Conservation (phyloP, 2,329 filamentous ascomycete genomes). For the Alternaria viburni region DNA sequence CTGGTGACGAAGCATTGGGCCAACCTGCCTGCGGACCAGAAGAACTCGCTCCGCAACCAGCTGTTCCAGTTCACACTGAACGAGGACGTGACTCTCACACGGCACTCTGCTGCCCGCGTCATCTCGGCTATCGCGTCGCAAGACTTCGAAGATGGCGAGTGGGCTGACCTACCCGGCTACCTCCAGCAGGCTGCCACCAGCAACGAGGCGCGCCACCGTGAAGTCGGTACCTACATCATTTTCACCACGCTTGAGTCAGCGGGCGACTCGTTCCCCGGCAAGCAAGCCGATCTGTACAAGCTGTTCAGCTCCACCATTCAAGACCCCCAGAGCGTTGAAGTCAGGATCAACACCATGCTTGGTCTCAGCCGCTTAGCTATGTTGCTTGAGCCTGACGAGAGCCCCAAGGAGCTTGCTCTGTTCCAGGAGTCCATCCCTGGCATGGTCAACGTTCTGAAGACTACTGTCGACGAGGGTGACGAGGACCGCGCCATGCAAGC, state of each 20-base stretch:
- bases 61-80: conserved; percentile 83
- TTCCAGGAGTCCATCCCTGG: conserved; percentile 82
- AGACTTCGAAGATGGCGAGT: conserved; percentile 87
- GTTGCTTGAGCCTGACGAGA: conserved; percentile 86
- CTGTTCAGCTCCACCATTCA: conserved; percentile 87
- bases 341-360: conserved; percentile 92
- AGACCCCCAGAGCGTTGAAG: conserved; percentile 88
- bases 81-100: conserved; percentile 76
- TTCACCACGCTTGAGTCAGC: conserved; percentile 90
- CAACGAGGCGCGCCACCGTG: conserved; percentile 76
- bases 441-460: conserved; percentile 90
- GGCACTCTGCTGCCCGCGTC: conserved; percentile 86
- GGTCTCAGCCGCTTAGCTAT: conserved; percentile 87
- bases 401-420: conserved; percentile 71
- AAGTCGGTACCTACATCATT: conserved; percentile 91
- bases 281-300: conserved; percentile 78
- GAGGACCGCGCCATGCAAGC: conserved; percentile 88
- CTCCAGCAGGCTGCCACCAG: conserved; percentile 81
- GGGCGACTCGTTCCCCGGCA: conserved; percentile 81
- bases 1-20: conserved; percentile 88
- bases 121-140: conserved; percentile 85
- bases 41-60: conserved; percentile 78
- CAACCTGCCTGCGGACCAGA: conserved; percentile 74
- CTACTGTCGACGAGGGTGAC: conserved; percentile 77
- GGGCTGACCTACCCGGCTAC: conserved; percentile 78